phyloP scores from a whole-genome alignment of 768 basidiomycete genomes.

The Flagelloscypha sp. region DNA sequence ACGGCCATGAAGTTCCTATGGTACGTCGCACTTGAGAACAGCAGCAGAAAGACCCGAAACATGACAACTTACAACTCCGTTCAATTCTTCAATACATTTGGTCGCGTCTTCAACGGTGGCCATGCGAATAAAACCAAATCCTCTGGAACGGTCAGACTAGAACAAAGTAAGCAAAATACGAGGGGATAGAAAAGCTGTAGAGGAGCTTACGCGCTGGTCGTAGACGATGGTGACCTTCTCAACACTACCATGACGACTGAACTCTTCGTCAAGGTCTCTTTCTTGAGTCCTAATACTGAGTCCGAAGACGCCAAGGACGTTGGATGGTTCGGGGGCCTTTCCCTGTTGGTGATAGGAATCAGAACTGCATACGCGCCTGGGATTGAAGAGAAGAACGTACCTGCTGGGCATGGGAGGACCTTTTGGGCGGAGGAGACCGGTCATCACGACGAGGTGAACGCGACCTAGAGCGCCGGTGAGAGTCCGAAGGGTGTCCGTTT shows the following conservation, averaged over 20 bases:
- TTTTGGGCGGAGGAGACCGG: conserved; percentile 49
- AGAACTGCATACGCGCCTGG: conserved; percentile 9
- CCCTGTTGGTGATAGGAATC: conserved; percentile 27
- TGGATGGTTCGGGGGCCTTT: conserved; percentile 83
- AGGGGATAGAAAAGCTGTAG: conserved; percentile 4
- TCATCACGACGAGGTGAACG: conserved; percentile 46
- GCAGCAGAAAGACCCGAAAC: neutral
- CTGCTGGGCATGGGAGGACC: conserved; percentile 65
- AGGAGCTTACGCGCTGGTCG: conserved; percentile 77
- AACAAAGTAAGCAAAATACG: conserved; percentile 9
- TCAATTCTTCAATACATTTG: conserved; percentile 81
- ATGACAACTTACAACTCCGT: conserved; percentile 67
- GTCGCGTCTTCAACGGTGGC: conserved; percentile 78
- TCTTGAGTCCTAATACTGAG: conserved; percentile 91
- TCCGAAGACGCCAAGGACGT: conserved; percentile 96
- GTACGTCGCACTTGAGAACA: conserved; percentile 8
- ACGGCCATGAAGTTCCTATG: conserved; percentile 95
- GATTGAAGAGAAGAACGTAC: conserved; percentile 44
- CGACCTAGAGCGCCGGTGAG: conserved; percentile 73
- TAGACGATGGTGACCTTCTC: conserved; percentile 97
- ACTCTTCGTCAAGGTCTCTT: conserved; percentile 91
- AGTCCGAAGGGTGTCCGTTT: no score
- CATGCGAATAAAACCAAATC: conserved; percentile 98
- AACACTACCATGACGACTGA: conserved; percentile 78
- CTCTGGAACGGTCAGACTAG: conserved; percentile 91